A percentile compares a stretch with the other conserved stretches of the same genome.
phyloP scores from a whole-genome alignment of 306 rosid species.

The Vachellia pachyceras region DNA sequence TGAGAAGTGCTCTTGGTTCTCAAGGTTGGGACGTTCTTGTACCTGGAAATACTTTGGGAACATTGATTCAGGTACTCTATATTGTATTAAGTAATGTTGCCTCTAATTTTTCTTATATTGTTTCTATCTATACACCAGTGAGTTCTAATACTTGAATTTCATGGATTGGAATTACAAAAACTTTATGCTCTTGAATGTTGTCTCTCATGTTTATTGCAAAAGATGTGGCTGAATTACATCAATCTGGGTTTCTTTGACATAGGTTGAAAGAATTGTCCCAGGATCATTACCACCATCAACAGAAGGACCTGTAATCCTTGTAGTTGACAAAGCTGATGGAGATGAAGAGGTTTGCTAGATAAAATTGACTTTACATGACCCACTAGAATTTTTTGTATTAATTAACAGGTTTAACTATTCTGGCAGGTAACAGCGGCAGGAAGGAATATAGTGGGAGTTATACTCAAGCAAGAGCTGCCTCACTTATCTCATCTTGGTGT shows the following conservation, averaged over 20 bases:
- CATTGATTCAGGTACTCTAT: constrained; percentile 76
- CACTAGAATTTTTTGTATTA: constrained; percentile 31
- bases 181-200: background rate
- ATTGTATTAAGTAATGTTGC: constrained; percentile 30
- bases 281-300: constrained; percentile 74
- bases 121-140: background rate
- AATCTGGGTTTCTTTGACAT: constrained; percentile 44
- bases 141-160: background rate
- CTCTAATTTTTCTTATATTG: background rate
- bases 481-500: constrained; percentile 99
- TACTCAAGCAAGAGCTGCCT: constrained; percentile 95
- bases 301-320: constrained; percentile 77
- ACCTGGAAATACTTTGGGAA: constrained; percentile 83
- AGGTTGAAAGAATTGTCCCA: constrained; percentile 94
- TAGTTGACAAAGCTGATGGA: constrained; percentile 91
- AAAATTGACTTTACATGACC: constrained; percentile 5
- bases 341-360: constrained; percentile 85
- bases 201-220: background rate
- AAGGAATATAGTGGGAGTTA: constrained; percentile 79
- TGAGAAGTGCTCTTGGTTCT: constrained; percentile 81
- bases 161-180: background rate
- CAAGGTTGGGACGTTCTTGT: constrained; percentile 99
- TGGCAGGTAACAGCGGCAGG: constrained; percentile 94
- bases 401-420: constrained; percentile 39
- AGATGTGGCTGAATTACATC: constrained; percentile 17